A percentile compares a stretch with the other conserved stretches of the same genome.
Conservation (phyloP, 1,139 yeast genomes). For the Sugiyamaella paludigena region DNA sequence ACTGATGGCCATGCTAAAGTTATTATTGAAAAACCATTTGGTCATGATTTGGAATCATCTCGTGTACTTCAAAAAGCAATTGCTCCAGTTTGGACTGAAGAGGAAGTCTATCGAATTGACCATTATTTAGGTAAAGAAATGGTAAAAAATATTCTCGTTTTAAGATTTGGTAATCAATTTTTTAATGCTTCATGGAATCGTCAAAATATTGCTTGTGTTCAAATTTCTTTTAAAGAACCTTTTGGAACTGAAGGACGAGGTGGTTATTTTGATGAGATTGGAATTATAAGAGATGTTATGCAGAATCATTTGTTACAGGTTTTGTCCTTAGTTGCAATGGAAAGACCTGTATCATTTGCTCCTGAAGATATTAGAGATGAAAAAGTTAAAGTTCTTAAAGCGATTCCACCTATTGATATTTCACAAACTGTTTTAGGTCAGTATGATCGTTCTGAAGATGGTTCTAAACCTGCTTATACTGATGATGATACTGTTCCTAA, state of each 20-base stretch:
- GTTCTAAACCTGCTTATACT: constrained; percentile 81
- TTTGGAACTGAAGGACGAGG: constrained; percentile 99
- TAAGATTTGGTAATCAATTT: constrained; percentile 87
- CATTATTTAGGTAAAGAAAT: constrained; percentile 97
- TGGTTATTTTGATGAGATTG: constrained; percentile 92
- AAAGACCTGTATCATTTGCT: constrained; percentile 83
- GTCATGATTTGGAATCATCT: constrained; percentile 80
- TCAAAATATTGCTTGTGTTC: constrained; percentile 72
- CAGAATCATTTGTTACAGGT: constrained; percentile 96
- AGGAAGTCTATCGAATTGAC: constrained; percentile 91
- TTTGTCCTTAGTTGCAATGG: constrained; percentile 89
- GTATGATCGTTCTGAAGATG: constrained; percentile 80
- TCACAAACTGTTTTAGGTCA: constrained; percentile 82
- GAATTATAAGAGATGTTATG: constrained; percentile 97
- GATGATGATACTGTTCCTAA: constrained; percentile 91
- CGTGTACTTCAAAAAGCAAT: constrained; percentile 71
- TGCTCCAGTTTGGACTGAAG: constrained; percentile 85
- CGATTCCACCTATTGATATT: constrained; percentile 65
- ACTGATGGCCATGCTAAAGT: constrained; percentile 69
- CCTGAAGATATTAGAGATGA: constrained; percentile 96
- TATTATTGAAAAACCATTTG: constrained; percentile 96
- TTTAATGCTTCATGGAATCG: constrained; percentile 85
- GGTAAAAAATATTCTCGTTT: constrained; percentile 87
- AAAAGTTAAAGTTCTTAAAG: constrained; percentile 86
- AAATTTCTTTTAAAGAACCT: constrained; percentile 90